Evolutionary conservation across 1,284 basidiomycete genomes (phyloP).

Genomic region (Ceratobasidium sp.): DNA sequence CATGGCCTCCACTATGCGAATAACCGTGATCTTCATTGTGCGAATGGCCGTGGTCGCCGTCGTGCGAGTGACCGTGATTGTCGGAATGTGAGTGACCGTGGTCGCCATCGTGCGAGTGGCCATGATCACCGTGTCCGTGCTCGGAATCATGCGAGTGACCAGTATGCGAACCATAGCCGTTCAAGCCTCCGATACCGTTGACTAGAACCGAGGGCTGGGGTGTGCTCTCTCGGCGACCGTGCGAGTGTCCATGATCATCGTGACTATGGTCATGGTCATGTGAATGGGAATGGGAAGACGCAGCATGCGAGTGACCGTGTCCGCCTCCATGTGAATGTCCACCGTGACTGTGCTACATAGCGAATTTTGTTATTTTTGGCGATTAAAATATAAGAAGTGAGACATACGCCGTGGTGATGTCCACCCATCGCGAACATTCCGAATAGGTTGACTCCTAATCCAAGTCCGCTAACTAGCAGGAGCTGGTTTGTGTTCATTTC

Average conservation of each 20-base stretch:
- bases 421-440: slow-evolving; percentile 99
- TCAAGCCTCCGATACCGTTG: slow-evolving; percentile 8
- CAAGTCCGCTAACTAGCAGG: slow-evolving; percentile 87
- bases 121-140: slow-evolving; percentile 45
- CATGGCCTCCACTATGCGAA: slow-evolving; percentile 58
- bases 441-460: slow-evolving; percentile 93
- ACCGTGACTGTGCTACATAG: slow-evolving; percentile 49
- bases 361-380: neutral
- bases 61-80: slow-evolving; percentile 50
- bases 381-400: neutral
- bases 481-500: slow-evolving; percentile 98
- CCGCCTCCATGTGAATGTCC: slow-evolving; percentile 54
- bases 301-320: slow-evolving; percentile 45
- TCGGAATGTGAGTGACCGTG: slow-evolving; percentile 46
- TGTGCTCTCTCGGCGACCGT: slow-evolving; percentile 45
- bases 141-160: slow-evolving; percentile 47
- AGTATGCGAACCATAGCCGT: slow-evolving; percentile 45
- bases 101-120: slow-evolving; percentile 45
- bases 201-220: slow-evolving; percentile 32
- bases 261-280: slow-evolving; percentile 43
- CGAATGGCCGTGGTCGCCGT: slow-evolving; percentile 57
- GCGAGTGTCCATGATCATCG: slow-evolving; percentile 51
- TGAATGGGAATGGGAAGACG: slow-evolving; percentile 44
- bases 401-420: slow-evolving; percentile 83
- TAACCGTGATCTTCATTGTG: slow-evolving; percentile 62